A percentile compares a stretch with the other conserved stretches of the same genome.
Conservation (phyloP, 2,329 filamentous ascomycete genomes). For the Cladophialophora bantiana region DNA sequence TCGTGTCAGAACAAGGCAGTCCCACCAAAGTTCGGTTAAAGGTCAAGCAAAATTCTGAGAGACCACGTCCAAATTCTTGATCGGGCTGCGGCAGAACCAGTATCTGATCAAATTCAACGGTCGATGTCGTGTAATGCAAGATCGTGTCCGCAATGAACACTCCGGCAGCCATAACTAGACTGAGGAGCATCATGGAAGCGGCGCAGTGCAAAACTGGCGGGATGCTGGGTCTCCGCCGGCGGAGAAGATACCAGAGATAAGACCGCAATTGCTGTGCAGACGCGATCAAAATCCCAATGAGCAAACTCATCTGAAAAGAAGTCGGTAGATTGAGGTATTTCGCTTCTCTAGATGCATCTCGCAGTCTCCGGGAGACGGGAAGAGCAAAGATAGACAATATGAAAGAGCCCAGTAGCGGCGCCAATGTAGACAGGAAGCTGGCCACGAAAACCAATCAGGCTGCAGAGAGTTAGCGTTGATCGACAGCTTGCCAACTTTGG, state of each 20-base stretch:
- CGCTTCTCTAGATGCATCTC: conserved; percentile 9
- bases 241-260: conserved; percentile 28
- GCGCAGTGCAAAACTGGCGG: conserved; percentile 26
- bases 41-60: conserved; percentile 31
- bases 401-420: conserved; percentile 32
- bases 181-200: conserved; percentile 24
- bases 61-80: conserved; percentile 26
- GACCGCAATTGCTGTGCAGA: conserved; percentile 30
- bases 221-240: conserved; percentile 15
- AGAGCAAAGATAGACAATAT: conserved; percentile 27
- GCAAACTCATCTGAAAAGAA: conserved; percentile 32
- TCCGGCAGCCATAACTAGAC: conserved; percentile 20
- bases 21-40: conserved; percentile 27
- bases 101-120: conserved; percentile 23
- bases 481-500: background rate
- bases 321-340: conserved; percentile 29
- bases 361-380: conserved; percentile 18
- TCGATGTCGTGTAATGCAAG: conserved; percentile 34
- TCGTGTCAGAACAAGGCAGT: conserved; percentile 28
- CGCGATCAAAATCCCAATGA: conserved; percentile 30
- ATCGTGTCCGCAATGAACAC: conserved; percentile 32
- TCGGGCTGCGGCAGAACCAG: conserved; percentile 9
- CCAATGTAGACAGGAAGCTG: conserved; percentile 29
- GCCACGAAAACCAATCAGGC: conserved; percentile 30
- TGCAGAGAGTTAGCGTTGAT: background rate